Evolutionary conservation across 495 filamentous ascomycete genomes (phyloP).

Genomic region (Lasiosphaeris hirsuta): DNA sequence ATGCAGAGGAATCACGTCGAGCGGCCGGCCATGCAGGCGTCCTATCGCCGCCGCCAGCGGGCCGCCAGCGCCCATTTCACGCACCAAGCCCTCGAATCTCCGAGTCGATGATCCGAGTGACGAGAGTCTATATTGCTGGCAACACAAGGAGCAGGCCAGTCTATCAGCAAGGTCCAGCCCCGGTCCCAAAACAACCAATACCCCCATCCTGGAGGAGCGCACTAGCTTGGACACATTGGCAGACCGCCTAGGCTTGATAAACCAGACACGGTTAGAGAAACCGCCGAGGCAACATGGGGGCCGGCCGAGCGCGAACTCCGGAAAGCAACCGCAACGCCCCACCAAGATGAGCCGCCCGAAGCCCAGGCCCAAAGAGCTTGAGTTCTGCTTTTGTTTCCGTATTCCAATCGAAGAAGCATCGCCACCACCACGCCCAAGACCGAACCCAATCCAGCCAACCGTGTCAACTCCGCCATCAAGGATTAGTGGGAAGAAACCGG

Average conservation of each 20-base stretch:
- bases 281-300: slow-evolving; percentile 14
- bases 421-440: slow-evolving; percentile 35
- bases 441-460: slow-evolving; percentile 37
- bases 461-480: slow-evolving; percentile 25
- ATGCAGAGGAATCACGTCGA: slow-evolving; percentile 78
- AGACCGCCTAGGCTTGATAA: slow-evolving; percentile 68
- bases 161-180: slow-evolving; percentile 41
- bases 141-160: slow-evolving; percentile 84
- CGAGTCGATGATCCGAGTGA: slow-evolving; percentile 48
- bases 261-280: slow-evolving; percentile 29
- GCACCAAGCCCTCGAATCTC: slow-evolving; percentile 35
- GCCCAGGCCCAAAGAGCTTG: slow-evolving; percentile 26
- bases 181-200: slow-evolving; percentile 30
- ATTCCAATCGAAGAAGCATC: slow-evolving; percentile 38
- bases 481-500: slow-evolving; percentile 24
- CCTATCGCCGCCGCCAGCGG: slow-evolving; percentile 46
- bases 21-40: slow-evolving; percentile 76
- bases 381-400: slow-evolving; percentile 46
- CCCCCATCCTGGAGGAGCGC: slow-evolving; percentile 50
- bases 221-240: slow-evolving; percentile 81
- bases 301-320: slow-evolving; percentile 6
- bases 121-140: slow-evolving; percentile 73
- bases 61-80: slow-evolving; percentile 30
- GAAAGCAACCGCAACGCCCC: slow-evolving; percentile 21
- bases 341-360: slow-evolving; percentile 30